Evolutionary conservation across 805 yeast genomes (phyloP).

Genomic region (Hanseniaspora osmophila): DNA sequence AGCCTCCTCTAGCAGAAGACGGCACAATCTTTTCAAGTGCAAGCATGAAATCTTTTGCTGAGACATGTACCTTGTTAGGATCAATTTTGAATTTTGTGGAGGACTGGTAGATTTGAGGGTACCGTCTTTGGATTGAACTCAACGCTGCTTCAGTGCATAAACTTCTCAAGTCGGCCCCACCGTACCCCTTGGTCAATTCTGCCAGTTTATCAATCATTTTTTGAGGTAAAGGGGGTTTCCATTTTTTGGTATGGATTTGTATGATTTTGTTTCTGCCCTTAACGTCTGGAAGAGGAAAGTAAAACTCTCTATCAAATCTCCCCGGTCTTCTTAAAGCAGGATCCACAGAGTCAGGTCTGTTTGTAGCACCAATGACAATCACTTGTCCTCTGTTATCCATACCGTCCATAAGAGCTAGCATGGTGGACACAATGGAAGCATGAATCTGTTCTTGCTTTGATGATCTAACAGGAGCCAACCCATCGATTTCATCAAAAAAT

Average conservation of each 20-base stretch:
- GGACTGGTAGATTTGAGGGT: conserved; percentile 81
- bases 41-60: conserved; percentile 70
- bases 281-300: conserved; percentile 81
- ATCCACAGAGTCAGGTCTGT: conserved; percentile 95
- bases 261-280: conserved; percentile 69
- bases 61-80: conserved; percentile 55
- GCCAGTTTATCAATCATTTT: conserved; percentile 56
- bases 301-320: conserved; percentile 90
- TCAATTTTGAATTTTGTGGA: conserved; percentile 52
- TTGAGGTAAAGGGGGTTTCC: conserved; percentile 61
- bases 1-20: conserved; percentile 72
- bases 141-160: conserved; percentile 92
- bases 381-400: conserved; percentile 98
- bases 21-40: conserved; percentile 84
- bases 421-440: conserved; percentile 89
- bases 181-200: conserved; percentile 80
- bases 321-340: conserved; percentile 97
- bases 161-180: conserved; percentile 94
- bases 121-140: conserved; percentile 77
- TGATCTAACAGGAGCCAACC: conserved; percentile 93
- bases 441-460: conserved; percentile 97
- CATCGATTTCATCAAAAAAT: conserved; percentile 95
- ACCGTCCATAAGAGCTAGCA: conserved; percentile 95
- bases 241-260: conserved; percentile 72
- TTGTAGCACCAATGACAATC: conserved; percentile 94